A percentile compares a stretch with the other conserved stretches of the same genome.
Conservation (phyloP, 129 eudicot species). For the Erigeron canadensis region DNA sequence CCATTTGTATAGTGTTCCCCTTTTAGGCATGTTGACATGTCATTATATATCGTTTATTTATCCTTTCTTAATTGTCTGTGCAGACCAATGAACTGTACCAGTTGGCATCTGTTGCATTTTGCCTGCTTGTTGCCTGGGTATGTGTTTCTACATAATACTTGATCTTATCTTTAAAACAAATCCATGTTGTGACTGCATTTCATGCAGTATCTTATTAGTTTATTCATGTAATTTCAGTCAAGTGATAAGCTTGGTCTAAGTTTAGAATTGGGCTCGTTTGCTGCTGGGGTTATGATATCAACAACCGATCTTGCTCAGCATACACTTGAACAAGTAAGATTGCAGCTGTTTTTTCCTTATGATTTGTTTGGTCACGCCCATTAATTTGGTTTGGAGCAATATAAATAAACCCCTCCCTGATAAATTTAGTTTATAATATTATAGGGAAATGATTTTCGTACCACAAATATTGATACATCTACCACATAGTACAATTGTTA, state of each 20-base stretch:
- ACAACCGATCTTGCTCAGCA: conserved; percentile 99
- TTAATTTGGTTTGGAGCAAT: not conserved
- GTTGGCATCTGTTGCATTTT: conserved; percentile 93
- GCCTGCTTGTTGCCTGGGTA: conserved; percentile 99
- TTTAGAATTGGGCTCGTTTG: conserved; percentile 96
- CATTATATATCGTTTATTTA: not conserved
- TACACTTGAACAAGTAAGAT: conserved; percentile 92
- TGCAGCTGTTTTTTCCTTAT: conserved; percentile 18
- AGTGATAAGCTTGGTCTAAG: conserved; percentile 98
- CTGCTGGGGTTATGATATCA: conserved; percentile 99
- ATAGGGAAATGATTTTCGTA: not conserved
- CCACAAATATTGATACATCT: too few species aligned
- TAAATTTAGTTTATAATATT: not conserved
- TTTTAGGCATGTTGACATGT: not conserved
- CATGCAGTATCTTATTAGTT: conserved; percentile 12
- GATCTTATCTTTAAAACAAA: not conserved
- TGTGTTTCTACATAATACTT: conserved; percentile 31
- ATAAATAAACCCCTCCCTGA: not conserved
- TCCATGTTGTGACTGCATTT: not conserved
- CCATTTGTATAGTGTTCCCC: not conserved
- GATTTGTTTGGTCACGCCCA: conserved; percentile 4
- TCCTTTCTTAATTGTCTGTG: conserved; percentile 29
- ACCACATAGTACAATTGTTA: too few species aligned
- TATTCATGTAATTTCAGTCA: conserved; percentile 53
- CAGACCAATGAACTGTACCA: conserved; percentile 99